phyloP scores from a whole-genome alignment of 225 moss, liverwort and hornwort species.

The Anthoceros angustus region DNA sequence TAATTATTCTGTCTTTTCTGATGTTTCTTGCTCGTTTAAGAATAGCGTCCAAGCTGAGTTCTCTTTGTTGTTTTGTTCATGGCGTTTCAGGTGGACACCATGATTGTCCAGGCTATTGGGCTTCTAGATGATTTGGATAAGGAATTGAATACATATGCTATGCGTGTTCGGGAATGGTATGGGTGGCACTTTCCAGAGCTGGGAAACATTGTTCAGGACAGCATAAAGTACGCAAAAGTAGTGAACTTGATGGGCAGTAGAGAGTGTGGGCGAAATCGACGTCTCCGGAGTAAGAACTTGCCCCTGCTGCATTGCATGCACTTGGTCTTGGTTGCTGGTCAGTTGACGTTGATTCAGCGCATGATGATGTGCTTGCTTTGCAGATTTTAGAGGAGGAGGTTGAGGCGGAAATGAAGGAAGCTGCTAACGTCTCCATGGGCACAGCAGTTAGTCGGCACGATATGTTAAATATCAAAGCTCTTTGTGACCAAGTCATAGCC shows the following conservation, averaged over 20 bases:
- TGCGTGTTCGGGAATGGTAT: slow-evolving; percentile 90
- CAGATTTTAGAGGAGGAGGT: slow-evolving; percentile 59
- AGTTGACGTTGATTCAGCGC: not conserved
- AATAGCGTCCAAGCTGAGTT: too few relatives aligned
- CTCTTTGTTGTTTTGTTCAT: not conserved
- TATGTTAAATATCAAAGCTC: slow-evolving; percentile 65
- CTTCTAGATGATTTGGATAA: slow-evolving; percentile 78
- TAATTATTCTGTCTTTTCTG: too few relatives aligned
- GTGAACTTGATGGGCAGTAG: slow-evolving; percentile 69
- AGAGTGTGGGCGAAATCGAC: slow-evolving; percentile 52
- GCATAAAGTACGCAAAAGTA: slow-evolving; percentile 54
- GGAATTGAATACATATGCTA: slow-evolving; percentile 84
- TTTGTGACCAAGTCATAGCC: slow-evolving; percentile 75
- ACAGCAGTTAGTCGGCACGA: slow-evolving; percentile 80
- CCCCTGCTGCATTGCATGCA: not conserved
- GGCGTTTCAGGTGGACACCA: slow-evolving; percentile 45
- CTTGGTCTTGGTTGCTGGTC: not conserved
- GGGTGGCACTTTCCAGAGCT: slow-evolving; percentile 90
- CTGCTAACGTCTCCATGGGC: slow-evolving; percentile 74
- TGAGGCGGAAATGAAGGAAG: slow-evolving; percentile 70
- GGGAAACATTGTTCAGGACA: slow-evolving; percentile 62
- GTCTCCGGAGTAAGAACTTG: slow-evolving; percentile 32
- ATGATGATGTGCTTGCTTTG: not conserved
- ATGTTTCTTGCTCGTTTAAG: too few relatives aligned
- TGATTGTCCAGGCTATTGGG: slow-evolving; percentile 89